These are phyloP conservation scores for Erythrobasidium yunnanense DNA, from an alignment of 768 basidiomycete genomes.

Conservation along the genomic window DNA sequence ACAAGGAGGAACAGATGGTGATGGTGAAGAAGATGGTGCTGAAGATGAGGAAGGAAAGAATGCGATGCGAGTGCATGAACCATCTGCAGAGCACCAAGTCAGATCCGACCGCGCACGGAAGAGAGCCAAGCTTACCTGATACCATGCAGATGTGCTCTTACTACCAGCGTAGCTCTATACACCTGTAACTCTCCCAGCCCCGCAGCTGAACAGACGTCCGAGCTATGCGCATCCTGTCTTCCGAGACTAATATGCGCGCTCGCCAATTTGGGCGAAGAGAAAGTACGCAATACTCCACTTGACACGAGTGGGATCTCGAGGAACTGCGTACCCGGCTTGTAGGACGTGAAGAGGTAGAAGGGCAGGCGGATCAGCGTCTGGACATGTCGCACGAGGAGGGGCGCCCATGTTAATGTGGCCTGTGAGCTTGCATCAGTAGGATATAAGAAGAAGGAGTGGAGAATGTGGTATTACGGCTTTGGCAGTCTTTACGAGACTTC, in stretches of 20 bases:
- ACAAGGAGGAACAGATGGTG: background rate
- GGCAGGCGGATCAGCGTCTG: conserved; percentile 9
- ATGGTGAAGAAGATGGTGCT: conserved; percentile 24
- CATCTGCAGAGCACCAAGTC: background rate
- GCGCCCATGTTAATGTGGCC: conserved; percentile 16
- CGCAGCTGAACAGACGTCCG: background rate
- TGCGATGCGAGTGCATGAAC: conserved; percentile 24
- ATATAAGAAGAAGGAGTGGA: background rate
- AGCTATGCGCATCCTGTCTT: background rate
- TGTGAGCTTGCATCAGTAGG: background rate
- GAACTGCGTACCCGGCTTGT: background rate
- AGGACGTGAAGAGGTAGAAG: background rate
- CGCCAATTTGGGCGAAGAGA: background rate
- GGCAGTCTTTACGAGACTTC: background rate
- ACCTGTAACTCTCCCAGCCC: conserved; percentile 19
- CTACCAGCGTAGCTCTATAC: conserved; percentile 6
- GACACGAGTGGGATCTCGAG: conserved; percentile 14
- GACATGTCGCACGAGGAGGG: background rate
- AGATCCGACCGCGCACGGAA: background rate
- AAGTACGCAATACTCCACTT: background rate
- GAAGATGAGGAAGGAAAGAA: conserved; percentile 24
- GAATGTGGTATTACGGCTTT: conserved; percentile 4
- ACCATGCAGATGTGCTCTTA: conserved; percentile 21
- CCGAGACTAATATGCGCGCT: conserved; percentile 1
- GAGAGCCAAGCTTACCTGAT: conserved; percentile 2